phyloP scores from a whole-genome alignment of 805 yeast genomes.

The Yamadazyma takamatsuzukensis region DNA sequence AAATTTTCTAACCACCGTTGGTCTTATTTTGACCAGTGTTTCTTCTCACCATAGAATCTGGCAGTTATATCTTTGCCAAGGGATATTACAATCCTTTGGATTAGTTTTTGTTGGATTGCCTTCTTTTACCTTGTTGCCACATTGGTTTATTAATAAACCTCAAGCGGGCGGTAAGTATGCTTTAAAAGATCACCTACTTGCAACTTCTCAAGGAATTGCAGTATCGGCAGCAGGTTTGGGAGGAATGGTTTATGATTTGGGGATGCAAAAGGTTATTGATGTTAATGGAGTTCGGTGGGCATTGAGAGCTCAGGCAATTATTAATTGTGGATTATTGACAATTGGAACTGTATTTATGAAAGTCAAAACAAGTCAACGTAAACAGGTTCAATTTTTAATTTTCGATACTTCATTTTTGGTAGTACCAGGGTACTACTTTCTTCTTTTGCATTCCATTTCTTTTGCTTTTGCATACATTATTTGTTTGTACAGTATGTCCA shows the following conservation, averaged over 20 bases:
- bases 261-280: slow-evolving; percentile 36
- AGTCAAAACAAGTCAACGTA: slow-evolving; percentile 2
- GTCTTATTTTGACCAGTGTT: slow-evolving; percentile 54
- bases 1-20: slow-evolving; percentile 42
- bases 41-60: slow-evolving; percentile 52
- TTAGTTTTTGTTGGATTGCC: slow-evolving; percentile 54
- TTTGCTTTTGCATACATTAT: slow-evolving; percentile 55
- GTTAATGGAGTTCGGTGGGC: slow-evolving; percentile 39
- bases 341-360: slow-evolving; percentile 13
- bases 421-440: slow-evolving; percentile 39
- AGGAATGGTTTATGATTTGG: slow-evolving; percentile 42
- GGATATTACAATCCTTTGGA: slow-evolving; percentile 55
- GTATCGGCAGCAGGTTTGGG: slow-evolving; percentile 43
- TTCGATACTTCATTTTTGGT: slow-evolving; percentile 37
- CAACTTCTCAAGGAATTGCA: no score
- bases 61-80: slow-evolving; percentile 64
- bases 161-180: slow-evolving; percentile 47
- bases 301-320: slow-evolving; percentile 38
- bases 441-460: slow-evolving; percentile 33
- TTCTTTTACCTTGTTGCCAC: slow-evolving; percentile 54
- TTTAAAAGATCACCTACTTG: no score
- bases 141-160: slow-evolving; percentile 61
- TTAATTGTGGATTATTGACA: slow-evolving; percentile 13
- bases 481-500: slow-evolving; percentile 51
- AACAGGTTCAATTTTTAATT: slow-evolving; percentile 16